A percentile compares a stretch with the other conserved stretches of the same genome.
These are phyloP conservation scores for Chrysophaeum taylorii DNA, from an alignment of 352 stramenopile genomes.

Conservation along the genomic window DNA sequence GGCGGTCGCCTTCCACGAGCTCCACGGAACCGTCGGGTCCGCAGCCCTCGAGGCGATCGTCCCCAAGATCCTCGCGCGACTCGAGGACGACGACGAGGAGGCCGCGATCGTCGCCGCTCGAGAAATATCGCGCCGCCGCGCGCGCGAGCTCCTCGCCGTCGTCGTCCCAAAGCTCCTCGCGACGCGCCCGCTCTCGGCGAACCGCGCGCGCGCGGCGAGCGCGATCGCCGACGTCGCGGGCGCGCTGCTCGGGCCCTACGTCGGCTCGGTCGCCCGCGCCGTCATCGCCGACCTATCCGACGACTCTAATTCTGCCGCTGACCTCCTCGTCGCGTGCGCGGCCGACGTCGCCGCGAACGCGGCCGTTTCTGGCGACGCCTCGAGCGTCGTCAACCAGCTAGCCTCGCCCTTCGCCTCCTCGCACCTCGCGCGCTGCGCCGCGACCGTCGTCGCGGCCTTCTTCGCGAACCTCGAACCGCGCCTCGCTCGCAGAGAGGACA, in stretches of 20 bases:
- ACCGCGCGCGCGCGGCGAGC: conserved; percentile 73
- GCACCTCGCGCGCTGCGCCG: neutral
- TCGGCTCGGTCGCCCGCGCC: conserved; percentile 78
- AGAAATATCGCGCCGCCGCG: conserved; percentile 89
- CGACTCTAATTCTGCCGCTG: conserved; percentile 28
- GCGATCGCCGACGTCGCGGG: conserved; percentile 83
- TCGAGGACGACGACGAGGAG: conserved; percentile 60
- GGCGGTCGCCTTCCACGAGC: conserved; percentile 87
- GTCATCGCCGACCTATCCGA: conserved; percentile 50
- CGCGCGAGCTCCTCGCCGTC: conserved; percentile 88
- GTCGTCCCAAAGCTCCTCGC: conserved; percentile 89
- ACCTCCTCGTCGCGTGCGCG: conserved; percentile 73
- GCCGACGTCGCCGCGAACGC: conserved; percentile 91
- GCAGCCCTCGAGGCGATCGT: conserved; percentile 92
- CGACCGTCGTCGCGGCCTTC: neutral
- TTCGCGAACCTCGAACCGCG: neutral
- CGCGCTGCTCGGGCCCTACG: conserved; percentile 83
- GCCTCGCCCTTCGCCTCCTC: neutral
- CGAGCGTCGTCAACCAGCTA: conserved; percentile 43
- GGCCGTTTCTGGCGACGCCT: conserved; percentile 63
- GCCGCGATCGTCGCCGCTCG: conserved; percentile 55
- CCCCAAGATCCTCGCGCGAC: conserved; percentile 80
- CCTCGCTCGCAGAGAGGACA: neutral
- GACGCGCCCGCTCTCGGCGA: conserved; percentile 72
- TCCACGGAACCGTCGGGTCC: conserved; percentile 87